Evolutionary conservation across 208 protist species (phyloP), one percentile per base, ranked within the genome.

Genomic region (Trypanosoma congolense): DNA sequence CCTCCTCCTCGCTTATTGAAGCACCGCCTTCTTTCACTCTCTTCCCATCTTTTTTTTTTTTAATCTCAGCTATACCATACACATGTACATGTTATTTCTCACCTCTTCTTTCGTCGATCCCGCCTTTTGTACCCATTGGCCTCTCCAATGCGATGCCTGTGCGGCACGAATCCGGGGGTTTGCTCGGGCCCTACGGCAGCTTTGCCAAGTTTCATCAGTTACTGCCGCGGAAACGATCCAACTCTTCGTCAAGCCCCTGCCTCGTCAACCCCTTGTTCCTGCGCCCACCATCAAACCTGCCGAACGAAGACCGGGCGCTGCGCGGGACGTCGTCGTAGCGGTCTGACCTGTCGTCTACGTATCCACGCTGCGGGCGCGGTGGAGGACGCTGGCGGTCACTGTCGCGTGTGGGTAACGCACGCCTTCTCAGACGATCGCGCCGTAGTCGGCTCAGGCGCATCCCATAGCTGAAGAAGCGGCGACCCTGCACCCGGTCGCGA

Each of bases 241-340:
- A 74, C 65, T 94, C 78, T 21, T 63, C 76, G 53, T 94, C 87
- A 10, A 94, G 75, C 25, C 84, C 51, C 24, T 87, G 76, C 43
- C 71, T 75, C 21, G 83, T 80, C 4, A 67, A 24, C 31, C 38
- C 28, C 4, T 36, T 52, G 38, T 22, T 5, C 24, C 64, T 69
- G 36, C 73, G 65, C 10, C 50, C 54, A 26, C 74, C 63, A 26
- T 64, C 58, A 26, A 41, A 24, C 29, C 62, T 44, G n/a, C 42
- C 57, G 10, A 44, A 0, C 46, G 55, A 22, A n/a, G n/a, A n/a
- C n/a, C n/a, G n/a, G n/a, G n/a, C n/a, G n/a, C n/a, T n/a, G n/a
- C n/a, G n/a, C n/a, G n/a, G n/a, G n/a, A n/a, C n/a, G n/a, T n/a
- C n/a, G n/a, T n/a, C n/a, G n/a, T n/a, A n/a, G n/a, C n/a, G n/a